Conservation (phyloP, 495 filamentous ascomycete species). For the Daldinia vernicosa region DNA sequence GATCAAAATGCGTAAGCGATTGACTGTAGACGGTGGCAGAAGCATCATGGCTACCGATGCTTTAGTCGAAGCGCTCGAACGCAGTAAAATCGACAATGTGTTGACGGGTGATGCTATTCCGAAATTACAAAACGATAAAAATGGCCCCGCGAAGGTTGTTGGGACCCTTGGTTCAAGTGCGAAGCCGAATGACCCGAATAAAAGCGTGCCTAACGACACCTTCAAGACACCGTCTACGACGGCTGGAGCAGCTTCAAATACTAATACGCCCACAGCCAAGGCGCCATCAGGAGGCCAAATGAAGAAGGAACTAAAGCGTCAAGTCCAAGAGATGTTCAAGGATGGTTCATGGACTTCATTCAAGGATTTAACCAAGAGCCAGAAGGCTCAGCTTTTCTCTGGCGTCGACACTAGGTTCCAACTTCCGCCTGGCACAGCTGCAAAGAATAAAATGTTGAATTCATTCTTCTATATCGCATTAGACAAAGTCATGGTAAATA, state of each 20-base stretch:
- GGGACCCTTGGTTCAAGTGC: not conserved
- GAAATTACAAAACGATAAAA: not conserved
- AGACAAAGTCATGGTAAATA: not conserved
- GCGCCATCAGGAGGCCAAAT: not conserved
- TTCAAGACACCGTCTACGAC: not conserved
- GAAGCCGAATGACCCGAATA: not conserved
- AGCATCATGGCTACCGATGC: conserved; percentile 1
- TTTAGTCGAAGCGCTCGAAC: not conserved
- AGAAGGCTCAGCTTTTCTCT: not conserved
- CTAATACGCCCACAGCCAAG: not conserved
- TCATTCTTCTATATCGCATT: not conserved
- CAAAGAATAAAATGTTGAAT: not conserved
- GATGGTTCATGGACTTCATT: not conserved
- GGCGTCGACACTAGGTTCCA: not conserved
- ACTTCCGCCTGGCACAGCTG: not conserved
- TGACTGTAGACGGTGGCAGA: not conserved
- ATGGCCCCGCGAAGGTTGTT: not conserved
- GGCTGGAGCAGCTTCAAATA: not conserved
- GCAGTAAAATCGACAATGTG: not conserved
- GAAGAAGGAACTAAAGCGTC: not conserved
- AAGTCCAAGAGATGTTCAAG: not conserved
- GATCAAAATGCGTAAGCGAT: not conserved
- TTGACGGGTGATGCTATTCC: not conserved
- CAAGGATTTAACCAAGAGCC: not conserved
- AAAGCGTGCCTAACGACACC: too few species aligned